Evolutionary conservation across 2,329 filamentous ascomycete species (phyloP), one percentile per base, ranked within the genome.

Genomic region (Diaporthe ilicicola): DNA sequence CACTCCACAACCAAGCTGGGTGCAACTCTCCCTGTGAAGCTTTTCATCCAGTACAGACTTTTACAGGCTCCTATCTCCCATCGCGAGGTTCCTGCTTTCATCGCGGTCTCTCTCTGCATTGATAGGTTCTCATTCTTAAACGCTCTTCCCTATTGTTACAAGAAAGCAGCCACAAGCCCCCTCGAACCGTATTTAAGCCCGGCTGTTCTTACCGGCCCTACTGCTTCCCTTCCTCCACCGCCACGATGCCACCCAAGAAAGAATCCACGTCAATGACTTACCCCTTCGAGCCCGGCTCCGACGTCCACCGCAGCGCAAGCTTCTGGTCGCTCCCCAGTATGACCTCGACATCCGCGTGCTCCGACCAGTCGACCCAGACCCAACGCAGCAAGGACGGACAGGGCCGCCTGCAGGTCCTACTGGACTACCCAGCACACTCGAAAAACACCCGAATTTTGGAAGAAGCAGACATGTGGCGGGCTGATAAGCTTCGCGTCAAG

Each of bases 251-350:
- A 37, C 32, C 42, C 29, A 66, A 66, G 22, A 56, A 55, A 24
- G 17, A 27, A 7, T 10, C 22, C 13, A 37, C 42, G 19, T 59
- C 62, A 10, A 29, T 32, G 42, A 61, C 62, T 24, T 67, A 70
- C 46, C 69, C 61, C n/a, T 67, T 53, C 46, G 53, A n/a, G 3
- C 22, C 51, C 34, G 69, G 69, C 51, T 50, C 69, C 10, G 61
- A 67, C 32, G 32, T 70, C 13, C 12, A 59, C 24, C 61, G 44
- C 42, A 56, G 69, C 61, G 53, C 53, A 17, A 54, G 61, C 27
- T 70, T 67, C 53, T 67, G 61, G 69, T 67, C 61, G n/a, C 50
- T 55, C 3, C 68, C 69, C 29, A 70, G 62, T n/a, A 19, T 61
- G 24, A 15, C 13, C 37, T 71, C 54, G 6, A 61, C 46, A 2